Evolutionary conservation across 1,284 basidiomycete species (phyloP).

Genomic region (Ceratobasidium sp.): DNA sequence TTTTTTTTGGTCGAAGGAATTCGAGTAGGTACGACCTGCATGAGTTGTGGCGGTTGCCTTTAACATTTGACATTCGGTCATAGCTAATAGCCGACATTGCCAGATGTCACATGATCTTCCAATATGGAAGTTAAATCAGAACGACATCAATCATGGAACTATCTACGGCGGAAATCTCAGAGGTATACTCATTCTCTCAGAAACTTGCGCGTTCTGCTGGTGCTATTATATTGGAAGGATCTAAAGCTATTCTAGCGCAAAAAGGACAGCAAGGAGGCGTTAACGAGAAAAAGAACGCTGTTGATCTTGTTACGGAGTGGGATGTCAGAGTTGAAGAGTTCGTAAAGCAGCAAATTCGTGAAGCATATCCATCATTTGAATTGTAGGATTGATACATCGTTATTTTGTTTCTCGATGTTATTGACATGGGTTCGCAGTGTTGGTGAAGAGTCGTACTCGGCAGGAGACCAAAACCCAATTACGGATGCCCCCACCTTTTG

Average conservation of each 20-base stretch:
- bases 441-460: slow-evolving; percentile 89
- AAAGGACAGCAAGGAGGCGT: slow-evolving; percentile 66
- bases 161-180: slow-evolving; percentile 11
- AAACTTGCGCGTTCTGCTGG: slow-evolving; percentile 79
- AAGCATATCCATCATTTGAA: slow-evolving; percentile 80
- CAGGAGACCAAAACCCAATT: slow-evolving; percentile 75
- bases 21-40: too few species aligned
- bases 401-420: background rate
- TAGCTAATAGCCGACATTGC: background rate
- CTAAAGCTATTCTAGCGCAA: slow-evolving; percentile 69
- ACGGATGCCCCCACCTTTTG: slow-evolving; percentile 93
- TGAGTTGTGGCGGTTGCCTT: background rate
- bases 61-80: background rate
- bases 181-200: slow-evolving; percentile 52
- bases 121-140: background rate
- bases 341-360: slow-evolving; percentile 77
- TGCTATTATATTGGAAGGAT: slow-evolving; percentile 79
- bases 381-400: slow-evolving; percentile 14
- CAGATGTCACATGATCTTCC: background rate
- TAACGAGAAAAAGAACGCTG: slow-evolving; percentile 90
- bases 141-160: slow-evolving; percentile 5
- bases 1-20: too few species aligned
- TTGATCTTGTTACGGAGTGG: slow-evolving; percentile 97
- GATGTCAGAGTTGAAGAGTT: slow-evolving; percentile 93
- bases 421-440: slow-evolving; percentile 68